phyloP scores from a whole-genome alignment of 306 rosid species.

The Rubus parviflorus region DNA sequence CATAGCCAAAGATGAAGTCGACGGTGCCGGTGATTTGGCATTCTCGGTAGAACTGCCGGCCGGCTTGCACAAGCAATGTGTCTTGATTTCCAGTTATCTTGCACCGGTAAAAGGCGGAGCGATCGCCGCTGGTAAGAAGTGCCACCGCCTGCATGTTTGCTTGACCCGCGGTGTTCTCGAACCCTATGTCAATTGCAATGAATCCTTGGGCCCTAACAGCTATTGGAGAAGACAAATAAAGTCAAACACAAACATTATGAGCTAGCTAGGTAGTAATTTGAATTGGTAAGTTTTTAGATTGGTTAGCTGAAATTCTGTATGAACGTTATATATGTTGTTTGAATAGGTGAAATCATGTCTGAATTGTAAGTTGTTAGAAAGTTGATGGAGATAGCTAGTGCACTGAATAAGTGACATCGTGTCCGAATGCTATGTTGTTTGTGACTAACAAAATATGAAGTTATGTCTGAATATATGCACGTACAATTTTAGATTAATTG shows the following conservation, averaged over 20 bases:
- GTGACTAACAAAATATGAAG: no score
- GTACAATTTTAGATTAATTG: not conserved
- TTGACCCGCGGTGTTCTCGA: slow-evolving; percentile 6
- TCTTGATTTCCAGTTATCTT: slow-evolving; percentile 18
- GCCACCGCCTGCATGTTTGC: not conserved
- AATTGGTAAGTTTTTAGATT: not conserved
- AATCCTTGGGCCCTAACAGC: slow-evolving; percentile 11
- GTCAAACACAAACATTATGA: not conserved
- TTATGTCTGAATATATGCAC: not conserved
- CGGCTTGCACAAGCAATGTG: slow-evolving; percentile 4
- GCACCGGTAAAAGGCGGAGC: not conserved
- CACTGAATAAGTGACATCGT: no score
- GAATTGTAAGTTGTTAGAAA: no score
- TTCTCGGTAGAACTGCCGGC: slow-evolving; percentile 11
- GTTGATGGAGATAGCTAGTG: no score
- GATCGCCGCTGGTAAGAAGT: not conserved
- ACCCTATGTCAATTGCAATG: slow-evolving; percentile 14
- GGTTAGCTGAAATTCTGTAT: no score
- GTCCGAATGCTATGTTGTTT: no score
- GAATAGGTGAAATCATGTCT: no score
- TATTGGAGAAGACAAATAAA: not conserved
- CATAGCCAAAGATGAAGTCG: slow-evolving; percentile 19
- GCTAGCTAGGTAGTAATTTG: not conserved
- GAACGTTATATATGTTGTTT: no score
- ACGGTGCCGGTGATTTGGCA: slow-evolving; percentile 10